Base-by-base conservation (phyloP, 2,329 filamentous ascomycete species). In the Septoria petroselini region DNA sequence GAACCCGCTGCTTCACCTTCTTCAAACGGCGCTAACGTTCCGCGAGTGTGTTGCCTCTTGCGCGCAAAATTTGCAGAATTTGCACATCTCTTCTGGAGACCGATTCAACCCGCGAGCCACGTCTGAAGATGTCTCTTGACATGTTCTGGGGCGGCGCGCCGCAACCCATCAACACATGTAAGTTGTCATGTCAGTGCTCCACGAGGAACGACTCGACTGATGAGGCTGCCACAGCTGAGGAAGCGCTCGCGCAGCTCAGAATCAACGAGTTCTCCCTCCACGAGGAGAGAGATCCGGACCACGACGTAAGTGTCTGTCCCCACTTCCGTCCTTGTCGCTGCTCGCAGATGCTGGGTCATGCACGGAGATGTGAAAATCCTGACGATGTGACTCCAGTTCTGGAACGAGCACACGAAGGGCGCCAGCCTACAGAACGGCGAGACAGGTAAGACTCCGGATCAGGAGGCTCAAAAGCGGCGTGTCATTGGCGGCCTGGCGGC, bases 401-500 rank as follows among this genome's bases (percentile, higher is more conserved):
- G 48, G 48, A 55, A 54, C 29, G 43, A 54, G 6, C 50, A 58
- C n/a, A 52, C 55, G 6, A 41, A 38, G 17, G 47, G 48, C 38
- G 51, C 47, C 51, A 57, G 53, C 8, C 52, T 56, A 6, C 55
- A 54, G 7, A 55, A 52, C 4, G 52, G 43, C 38, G 49, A 58
- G 8, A 30, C 33, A 19, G 51, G 40, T 40, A 47, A 35, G 35
- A 18, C 39, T 14, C 33, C 30, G 42, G 23, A 39, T 7, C 38
- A 41, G 8, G 38, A 30, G 34, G 25, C 39, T 33, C 29, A 50
- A 45, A 48, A 42, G 52, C 25, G 12, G n/a, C 58, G 64, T 9
- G 74, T 74, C 19, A 60, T 62, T n/a, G 69, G 70, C 7, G 69
- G 69, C 11, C 65, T 65, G 14, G 64, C 73, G 17, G 68, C 71